phyloP scores from a whole-genome alignment of 179 eudicot genomes.

The Spinacia oleracea region DNA sequence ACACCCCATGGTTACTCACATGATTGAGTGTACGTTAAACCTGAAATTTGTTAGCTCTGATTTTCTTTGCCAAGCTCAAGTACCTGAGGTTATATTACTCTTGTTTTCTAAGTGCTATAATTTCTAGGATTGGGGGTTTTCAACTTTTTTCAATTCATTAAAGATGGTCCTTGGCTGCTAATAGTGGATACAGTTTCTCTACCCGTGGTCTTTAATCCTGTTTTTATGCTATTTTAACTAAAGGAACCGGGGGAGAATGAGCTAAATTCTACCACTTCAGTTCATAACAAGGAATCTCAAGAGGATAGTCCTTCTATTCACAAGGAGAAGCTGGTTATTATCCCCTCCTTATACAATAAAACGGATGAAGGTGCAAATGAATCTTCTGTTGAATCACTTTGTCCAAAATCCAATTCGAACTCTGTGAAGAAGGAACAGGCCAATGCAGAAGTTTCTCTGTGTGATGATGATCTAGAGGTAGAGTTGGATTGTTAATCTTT shows the following conservation, averaged over 20 bases:
- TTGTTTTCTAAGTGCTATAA: not conserved
- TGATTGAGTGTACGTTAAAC: not conserved
- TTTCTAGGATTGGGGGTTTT: not conserved
- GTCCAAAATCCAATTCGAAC: slow-evolving; percentile 20
- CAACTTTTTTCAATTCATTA: not conserved
- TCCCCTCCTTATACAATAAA: slow-evolving; percentile 22
- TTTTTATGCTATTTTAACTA: slow-evolving; percentile 17
- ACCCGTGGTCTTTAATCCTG: slow-evolving; percentile 9
- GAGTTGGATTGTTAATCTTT: slow-evolving; percentile 18
- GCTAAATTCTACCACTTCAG: slow-evolving; percentile 28
- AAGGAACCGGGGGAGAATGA: slow-evolving; percentile 41
- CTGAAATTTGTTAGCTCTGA: not conserved
- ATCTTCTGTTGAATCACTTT: slow-evolving; percentile 24
- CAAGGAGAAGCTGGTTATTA: slow-evolving; percentile 24
- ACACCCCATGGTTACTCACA: not conserved
- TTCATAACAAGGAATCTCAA: slow-evolving; percentile 24
- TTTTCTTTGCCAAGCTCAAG: not conserved
- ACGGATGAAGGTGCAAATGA: slow-evolving; percentile 25
- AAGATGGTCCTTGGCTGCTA: not conserved
- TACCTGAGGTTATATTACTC: not conserved
- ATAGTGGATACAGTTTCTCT: not conserved
- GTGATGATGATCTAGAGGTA: slow-evolving; percentile 41
- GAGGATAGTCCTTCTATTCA: slow-evolving; percentile 20
- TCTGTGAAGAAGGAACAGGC: slow-evolving; percentile 24
- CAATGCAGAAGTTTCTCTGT: slow-evolving; percentile 21